Percentiles rank a stretch among this genome's conserved stretches.
These are phyloP conservation scores for Marasmius sp. DNA, from an alignment of 1,284 basidiomycete species.

Conservation along the genomic window DNA sequence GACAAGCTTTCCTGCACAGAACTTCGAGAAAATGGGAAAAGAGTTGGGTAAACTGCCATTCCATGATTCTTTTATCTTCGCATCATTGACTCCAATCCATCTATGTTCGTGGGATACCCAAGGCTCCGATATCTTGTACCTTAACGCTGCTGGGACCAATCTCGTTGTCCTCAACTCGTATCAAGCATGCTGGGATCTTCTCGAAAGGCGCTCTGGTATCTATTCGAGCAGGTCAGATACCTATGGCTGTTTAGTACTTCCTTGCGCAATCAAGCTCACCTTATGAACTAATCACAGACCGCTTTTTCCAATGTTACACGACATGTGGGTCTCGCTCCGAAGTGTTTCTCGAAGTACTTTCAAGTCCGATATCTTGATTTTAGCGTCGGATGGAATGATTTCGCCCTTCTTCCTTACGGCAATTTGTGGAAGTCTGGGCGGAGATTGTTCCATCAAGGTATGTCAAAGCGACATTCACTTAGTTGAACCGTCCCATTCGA, in stretches of 20 bases:
- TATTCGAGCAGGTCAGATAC: neutral
- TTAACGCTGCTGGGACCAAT: neutral
- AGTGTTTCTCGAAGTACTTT: neutral
- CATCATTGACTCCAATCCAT: no score
- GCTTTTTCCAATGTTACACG: neutral
- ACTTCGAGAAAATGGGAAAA: no score
- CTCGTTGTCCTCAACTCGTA: neutral
- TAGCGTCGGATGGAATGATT: neutral
- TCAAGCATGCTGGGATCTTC: neutral
- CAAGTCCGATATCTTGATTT: neutral
- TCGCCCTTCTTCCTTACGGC: neutral
- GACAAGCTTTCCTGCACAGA: no score
- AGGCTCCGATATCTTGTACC: neutral
- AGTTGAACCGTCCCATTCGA: no score
- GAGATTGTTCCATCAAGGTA: neutral
- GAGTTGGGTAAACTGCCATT: no score
- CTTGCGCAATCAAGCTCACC: neutral
- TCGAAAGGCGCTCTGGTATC: neutral
- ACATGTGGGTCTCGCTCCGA: neutral
- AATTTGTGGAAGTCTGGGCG: neutral
- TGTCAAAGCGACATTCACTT: neutral
- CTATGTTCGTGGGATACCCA: no score
- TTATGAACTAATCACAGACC: neutral
- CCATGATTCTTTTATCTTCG: no score
- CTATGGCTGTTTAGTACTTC: neutral